phyloP scores from a whole-genome alignment of 2,329 filamentous ascomycete genomes.

The Echinosphaeria canescens region DNA sequence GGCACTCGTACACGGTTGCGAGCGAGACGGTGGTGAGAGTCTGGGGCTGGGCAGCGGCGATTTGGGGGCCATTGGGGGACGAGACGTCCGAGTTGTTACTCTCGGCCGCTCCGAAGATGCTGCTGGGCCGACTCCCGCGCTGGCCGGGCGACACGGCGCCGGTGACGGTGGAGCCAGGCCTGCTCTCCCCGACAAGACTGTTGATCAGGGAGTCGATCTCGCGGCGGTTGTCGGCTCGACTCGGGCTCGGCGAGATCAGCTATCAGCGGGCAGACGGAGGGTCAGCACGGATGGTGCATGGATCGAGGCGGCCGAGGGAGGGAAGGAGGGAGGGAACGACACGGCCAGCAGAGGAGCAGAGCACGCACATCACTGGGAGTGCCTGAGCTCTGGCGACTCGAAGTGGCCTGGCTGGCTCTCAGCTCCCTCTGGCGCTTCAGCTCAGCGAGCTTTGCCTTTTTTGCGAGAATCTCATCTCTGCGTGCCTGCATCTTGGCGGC shows the following conservation, averaged over 20 bases:
- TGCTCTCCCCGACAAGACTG: constrained; percentile 59
- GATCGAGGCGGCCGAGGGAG: too few relatives aligned
- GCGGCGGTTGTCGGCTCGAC: constrained; percentile 44
- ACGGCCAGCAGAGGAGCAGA: neutral
- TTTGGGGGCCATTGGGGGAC: constrained; percentile 19
- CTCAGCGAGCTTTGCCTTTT: constrained; percentile 93
- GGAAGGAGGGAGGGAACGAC: too few relatives aligned
- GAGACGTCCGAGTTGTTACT: constrained; percentile 45
- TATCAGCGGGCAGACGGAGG: constrained; percentile 11
- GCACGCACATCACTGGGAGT: constrained; percentile 43
- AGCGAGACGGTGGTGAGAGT: constrained; percentile 53
- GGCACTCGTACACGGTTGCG: constrained; percentile 61
- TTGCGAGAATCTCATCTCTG: constrained; percentile 88
- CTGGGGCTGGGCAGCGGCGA: constrained; percentile 26
- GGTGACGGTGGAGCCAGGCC: constrained; percentile 44
- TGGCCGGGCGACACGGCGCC: constrained; percentile 41
- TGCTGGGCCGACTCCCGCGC: constrained; percentile 62
- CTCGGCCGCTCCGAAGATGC: constrained; percentile 63
- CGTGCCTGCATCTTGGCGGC: constrained; percentile 46
- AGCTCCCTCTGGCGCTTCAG: constrained; percentile 82
- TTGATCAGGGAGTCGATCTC: constrained; percentile 77
- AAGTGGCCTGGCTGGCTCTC: constrained; percentile 53
- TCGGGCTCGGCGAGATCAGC: constrained; percentile 49
- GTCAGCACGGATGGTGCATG: too few relatives aligned
- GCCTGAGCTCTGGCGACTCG: constrained; percentile 45